Conservation (phyloP, 495 filamentous ascomycete species). For the Venustampulla echinocandica region DNA sequence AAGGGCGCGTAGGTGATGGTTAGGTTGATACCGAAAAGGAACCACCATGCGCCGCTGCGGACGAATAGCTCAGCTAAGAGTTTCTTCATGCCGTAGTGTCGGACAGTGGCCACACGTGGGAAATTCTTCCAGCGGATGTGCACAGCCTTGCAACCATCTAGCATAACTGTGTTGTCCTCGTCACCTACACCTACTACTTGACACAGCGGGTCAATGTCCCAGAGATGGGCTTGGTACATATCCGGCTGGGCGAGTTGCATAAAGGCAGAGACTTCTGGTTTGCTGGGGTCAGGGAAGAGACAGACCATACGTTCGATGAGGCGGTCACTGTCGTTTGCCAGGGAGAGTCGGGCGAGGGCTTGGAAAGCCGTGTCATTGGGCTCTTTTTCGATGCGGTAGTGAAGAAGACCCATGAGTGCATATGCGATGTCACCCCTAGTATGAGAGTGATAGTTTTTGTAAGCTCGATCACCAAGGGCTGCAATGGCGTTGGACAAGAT, state of each 20-base stretch:
- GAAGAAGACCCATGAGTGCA: constrained; percentile 38
- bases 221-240: constrained; percentile 28
- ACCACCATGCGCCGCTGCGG: constrained; percentile 7
- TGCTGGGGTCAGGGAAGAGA: constrained; percentile 22
- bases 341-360: constrained; percentile 37
- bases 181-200: constrained; percentile 31
- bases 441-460: background rate
- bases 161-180: constrained; percentile 28
- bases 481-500: constrained; percentile 21
- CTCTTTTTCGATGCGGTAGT: constrained; percentile 27
- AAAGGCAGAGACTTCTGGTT: constrained; percentile 24
- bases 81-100: constrained; percentile 5
- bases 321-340: constrained; percentile 34
- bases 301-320: constrained; percentile 38
- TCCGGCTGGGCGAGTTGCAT: constrained; percentile 18
- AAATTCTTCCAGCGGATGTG: constrained; percentile 22
- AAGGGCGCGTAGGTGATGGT: constrained; percentile 3
- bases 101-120: constrained; percentile 6
- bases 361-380: constrained; percentile 34
- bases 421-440: constrained; percentile 32
- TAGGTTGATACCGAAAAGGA: constrained; percentile 19
- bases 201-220: constrained; percentile 35
- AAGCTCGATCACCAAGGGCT: constrained; percentile 3
- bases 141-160: constrained; percentile 30
- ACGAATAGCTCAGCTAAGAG: constrained; percentile 6